Evolutionary conservation across 352 stramenopile species (phyloP), one percentile per base, ranked within the genome.

Genomic region (Phytophthora ohioensis): DNA sequence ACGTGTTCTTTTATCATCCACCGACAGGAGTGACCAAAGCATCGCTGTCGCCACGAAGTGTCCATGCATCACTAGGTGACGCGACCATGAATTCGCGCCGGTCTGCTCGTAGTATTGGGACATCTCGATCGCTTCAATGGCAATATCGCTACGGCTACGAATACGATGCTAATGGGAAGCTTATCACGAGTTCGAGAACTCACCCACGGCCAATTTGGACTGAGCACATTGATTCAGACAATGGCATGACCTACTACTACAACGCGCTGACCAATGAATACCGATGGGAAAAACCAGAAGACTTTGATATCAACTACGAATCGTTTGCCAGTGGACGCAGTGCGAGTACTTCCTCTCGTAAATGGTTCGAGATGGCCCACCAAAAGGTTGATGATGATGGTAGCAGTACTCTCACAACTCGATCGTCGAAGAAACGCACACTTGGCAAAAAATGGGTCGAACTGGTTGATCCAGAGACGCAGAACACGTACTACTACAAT

Each of bases 401-500:
- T 36, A 68, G 47, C 32, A 80, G 34, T 31, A 32, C 52, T 21
- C 46, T 89, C 32, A 82, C 78, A 30, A 47, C 73, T 39, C 72
- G 78, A 36, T 77, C 70, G 34, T 34, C 67, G 30, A 87, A 82
- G 39, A 70, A 62, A 30, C 81, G 84, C 15, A 46, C 65, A 12
- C 73, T 94, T 3, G 85, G 83, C 15, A 84, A 82, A 52, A 91
- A 91, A 43, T 98, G 93, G 93, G 68, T 95, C 48, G 90, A 98
- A 62, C 78, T 84, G 47, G 69, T 93, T 30, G 90, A 98, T 63
- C 59, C 76, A 3, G 88, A 90, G 39, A 93, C 84, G 11, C 83
- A 84, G 30, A 77, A 96, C 66, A 85, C 94, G 39, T 98, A 95
- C 71, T 98, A 98, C 61, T 97, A 94, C 76, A 98, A 98, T 61